Evolutionary conservation across 352 stramenopile genomes (phyloP).

Genomic region (Phytophthora aleatoria): DNA sequence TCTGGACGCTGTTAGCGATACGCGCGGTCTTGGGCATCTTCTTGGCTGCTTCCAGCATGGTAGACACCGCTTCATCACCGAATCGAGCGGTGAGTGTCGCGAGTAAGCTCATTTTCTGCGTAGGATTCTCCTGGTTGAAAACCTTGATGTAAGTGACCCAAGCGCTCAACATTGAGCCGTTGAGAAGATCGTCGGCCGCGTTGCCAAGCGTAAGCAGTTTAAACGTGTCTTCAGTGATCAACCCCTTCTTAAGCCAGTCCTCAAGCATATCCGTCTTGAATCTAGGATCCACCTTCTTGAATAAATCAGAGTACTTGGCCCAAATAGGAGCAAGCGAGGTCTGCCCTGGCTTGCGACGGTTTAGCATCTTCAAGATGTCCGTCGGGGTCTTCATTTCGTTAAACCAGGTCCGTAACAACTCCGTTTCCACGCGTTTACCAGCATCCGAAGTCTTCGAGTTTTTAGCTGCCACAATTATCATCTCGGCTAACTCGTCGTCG

Average conservation of each 20-base stretch:
- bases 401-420: constrained; percentile 15
- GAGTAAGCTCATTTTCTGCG: constrained; percentile 12
- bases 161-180: constrained; percentile 2
- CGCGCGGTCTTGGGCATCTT: neutral
- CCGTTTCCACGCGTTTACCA: constrained; percentile 13
- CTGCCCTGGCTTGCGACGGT: neutral
- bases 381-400: constrained; percentile 13
- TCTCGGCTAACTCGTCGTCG: constrained; percentile 1
- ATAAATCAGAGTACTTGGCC: constrained; percentile 14
- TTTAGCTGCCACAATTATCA: constrained; percentile 4
- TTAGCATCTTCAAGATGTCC: constrained; percentile 9
- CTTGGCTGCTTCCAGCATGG: constrained; percentile 22
- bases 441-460: constrained; percentile 3
- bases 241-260: constrained; percentile 8
- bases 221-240: constrained; percentile 16
- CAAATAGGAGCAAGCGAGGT: constrained; percentile 11
- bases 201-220: constrained; percentile 15
- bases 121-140: constrained; percentile 22
- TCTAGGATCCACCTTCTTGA: constrained; percentile 13
- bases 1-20: constrained; percentile 4
- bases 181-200: constrained; percentile 7
- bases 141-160: constrained; percentile 21
- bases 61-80: constrained; percentile 16
- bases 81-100: constrained; percentile 14
- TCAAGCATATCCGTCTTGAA: constrained; percentile 15